Evolutionary conservation across 768 basidiomycete species (phyloP).

Genomic region (Boletus barrowsii): DNA sequence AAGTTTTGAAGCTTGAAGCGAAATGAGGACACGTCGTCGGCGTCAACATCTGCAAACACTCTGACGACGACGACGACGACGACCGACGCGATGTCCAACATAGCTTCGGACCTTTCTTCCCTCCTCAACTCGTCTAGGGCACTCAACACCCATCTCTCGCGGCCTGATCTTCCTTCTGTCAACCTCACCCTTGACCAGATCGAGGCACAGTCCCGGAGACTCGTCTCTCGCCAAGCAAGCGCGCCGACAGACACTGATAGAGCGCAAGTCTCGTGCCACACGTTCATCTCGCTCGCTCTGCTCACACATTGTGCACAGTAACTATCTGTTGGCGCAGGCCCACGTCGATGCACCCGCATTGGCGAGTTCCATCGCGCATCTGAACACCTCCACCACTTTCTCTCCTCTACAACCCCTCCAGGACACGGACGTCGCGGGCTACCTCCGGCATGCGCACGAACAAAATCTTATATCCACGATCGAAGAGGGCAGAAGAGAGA

Average conservation of each 20-base stretch:
- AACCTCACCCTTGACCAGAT: conserved; percentile 92
- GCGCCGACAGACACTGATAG: conserved; percentile 64
- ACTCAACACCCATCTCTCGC: conserved; percentile 72
- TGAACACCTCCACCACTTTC: conserved; percentile 81
- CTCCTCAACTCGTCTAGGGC: conserved; percentile 67
- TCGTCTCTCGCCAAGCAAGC: conserved; percentile 70
- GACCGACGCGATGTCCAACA: conserved; percentile 4
- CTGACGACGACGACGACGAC: neutral
- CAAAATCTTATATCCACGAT: conserved; percentile 93
- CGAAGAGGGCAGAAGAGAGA: conserved; percentile 83
- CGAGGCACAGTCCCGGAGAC: conserved; percentile 84
- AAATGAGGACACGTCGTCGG: neutral
- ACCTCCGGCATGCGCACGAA: conserved; percentile 91
- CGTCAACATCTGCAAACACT: neutral
- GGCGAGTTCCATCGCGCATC: conserved; percentile 74
- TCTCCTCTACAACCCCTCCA: conserved; percentile 88
- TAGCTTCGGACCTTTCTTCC: conserved; percentile 53
- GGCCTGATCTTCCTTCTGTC: conserved; percentile 83
- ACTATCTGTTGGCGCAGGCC: conserved; percentile 90
- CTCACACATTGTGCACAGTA: conserved; percentile 41
- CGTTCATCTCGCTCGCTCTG: conserved; percentile 3
- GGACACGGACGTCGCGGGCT: conserved; percentile 92
- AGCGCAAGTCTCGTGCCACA: conserved; percentile 50
- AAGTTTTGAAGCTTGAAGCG: too few relatives aligned
- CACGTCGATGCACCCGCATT: conserved; percentile 92